A percentile compares a stretch with the other conserved stretches of the same genome.
These are phyloP conservation scores for Chaetomium globosum DNA, from an alignment of 2,329 filamentous ascomycete genomes.

Conservation along the genomic window DNA sequence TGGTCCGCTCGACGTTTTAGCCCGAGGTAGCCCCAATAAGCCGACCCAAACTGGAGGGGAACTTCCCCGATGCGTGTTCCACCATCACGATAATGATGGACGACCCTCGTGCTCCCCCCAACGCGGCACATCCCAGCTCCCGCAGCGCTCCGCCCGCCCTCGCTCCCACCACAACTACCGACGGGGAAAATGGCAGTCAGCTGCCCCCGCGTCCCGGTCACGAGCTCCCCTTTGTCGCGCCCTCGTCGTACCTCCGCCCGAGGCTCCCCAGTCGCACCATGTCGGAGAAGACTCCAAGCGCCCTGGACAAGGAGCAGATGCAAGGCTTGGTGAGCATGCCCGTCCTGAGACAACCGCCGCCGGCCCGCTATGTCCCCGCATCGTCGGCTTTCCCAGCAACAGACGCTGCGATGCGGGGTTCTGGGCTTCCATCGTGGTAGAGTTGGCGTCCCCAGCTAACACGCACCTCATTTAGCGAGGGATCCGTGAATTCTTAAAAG, in stretches of 20 bases:
- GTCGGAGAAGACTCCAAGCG: slow-evolving; percentile 54
- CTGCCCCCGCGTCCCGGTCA: slow-evolving; percentile 44
- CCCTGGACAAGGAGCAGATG: slow-evolving; percentile 74
- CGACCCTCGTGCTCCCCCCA: slow-evolving; percentile 37
- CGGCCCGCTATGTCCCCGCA: slow-evolving; percentile 4
- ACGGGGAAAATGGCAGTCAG: slow-evolving; percentile 33
- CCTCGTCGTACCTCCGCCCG: slow-evolving; percentile 60
- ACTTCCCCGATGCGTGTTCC: slow-evolving; percentile 36
- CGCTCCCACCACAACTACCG: slow-evolving; percentile 26
- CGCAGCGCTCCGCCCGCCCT: slow-evolving; percentile 27
- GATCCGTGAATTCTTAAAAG: slow-evolving; percentile 93
- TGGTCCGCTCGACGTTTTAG: slow-evolving; percentile 1
- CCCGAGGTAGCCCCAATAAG: slow-evolving; percentile 12
- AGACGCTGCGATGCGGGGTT: slow-evolving; percentile 34
- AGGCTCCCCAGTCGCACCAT: slow-evolving; percentile 47
- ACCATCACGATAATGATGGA: slow-evolving; percentile 40
- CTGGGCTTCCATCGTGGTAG: slow-evolving; percentile 11
- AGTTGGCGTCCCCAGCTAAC: slow-evolving; percentile 20
- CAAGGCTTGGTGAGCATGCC: slow-evolving; percentile 69
- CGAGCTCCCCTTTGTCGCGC: slow-evolving; percentile 61
- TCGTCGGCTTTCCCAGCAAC: slow-evolving; percentile 8
- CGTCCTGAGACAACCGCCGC: slow-evolving; percentile 25
- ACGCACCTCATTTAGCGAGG: slow-evolving; percentile 62
- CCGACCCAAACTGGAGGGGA: slow-evolving; percentile 20
- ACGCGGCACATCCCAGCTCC: slow-evolving; percentile 34